Percentiles rank a stretch among this genome's conserved stretches.
Conservation (phyloP, 2,329 filamentous ascomycete species). For the Tolypocladium cylindrosporum region DNA sequence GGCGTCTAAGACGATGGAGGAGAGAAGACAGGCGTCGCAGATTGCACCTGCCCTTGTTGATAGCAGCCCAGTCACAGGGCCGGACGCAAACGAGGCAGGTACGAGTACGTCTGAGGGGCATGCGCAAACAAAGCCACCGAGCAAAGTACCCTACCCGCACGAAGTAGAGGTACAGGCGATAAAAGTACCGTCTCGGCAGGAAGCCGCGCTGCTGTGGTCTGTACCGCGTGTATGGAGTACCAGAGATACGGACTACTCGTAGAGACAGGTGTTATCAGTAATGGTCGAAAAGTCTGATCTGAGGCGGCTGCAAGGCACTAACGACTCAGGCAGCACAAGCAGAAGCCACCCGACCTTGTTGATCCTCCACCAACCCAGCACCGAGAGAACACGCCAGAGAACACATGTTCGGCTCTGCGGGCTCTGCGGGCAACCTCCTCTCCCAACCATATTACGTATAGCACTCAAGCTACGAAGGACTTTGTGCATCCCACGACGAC, state of each 20-base stretch:
- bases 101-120: not conserved
- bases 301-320: not conserved
- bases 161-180: not conserved
- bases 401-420: not conserved
- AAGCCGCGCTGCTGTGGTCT: not conserved
- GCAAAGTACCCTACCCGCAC: not conserved
- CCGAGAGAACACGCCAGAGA: not conserved
- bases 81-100: not conserved
- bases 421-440: not conserved
- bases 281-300: not conserved
- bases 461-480: not conserved
- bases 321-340: not conserved
- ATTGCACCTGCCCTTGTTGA: not conserved
- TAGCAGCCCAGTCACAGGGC: not conserved
- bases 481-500: not conserved
- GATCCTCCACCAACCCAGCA: not conserved
- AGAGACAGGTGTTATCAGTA: slow-evolving; percentile 1
- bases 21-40: not conserved
- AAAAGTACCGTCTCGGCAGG: not conserved
- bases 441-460: not conserved
- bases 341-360: not conserved
- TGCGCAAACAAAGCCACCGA: not conserved
- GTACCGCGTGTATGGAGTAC: not conserved
- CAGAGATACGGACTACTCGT: not conserved
- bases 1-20: not conserved